Evolutionary conservation across 2,329 filamentous ascomycete genomes (phyloP), one percentile per base, ranked within the genome.

Genomic region (Macrophomina tecta): DNA sequence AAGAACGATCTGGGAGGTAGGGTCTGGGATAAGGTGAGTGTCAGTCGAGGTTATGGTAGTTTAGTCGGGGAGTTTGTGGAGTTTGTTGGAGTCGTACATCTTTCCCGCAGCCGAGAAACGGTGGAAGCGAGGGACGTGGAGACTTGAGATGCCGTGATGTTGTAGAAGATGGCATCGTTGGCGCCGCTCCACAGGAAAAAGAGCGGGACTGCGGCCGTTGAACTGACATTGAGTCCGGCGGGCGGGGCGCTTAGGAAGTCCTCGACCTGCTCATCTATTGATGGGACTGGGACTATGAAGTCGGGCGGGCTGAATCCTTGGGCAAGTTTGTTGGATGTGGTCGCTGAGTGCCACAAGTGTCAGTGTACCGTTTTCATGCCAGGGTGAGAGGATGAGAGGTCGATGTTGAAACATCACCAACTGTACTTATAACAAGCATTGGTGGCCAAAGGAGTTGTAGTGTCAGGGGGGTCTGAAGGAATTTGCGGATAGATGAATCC

Each of bases 131-230:
- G 1, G 64, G 34, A 36, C 36, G n/a, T 16, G 49, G 36, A 14
- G 53, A 34, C 2, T 32, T 62, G 55, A 5, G 56, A 30, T 8
- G 65, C 65, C 23, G 45, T 38, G 48, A 67, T 53, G 14, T 36
- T 67, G 28, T 67, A 46, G 46, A 67, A 64, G 45, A 67, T 51
- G 55, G 55, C 34, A 52, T 67, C 65, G 34, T 67, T 67, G 9
- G 49, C 30, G 8, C 65, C 65, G 36, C 58, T 53, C 34, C 63
- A 40, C 11, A 67, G 30, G 6, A 63, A 45, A 32, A 67, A 42
- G 23, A 67, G 58, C 8, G 45, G 48, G 28, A n/a, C 30, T 28
- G 45, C 51, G 18, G 11, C 34, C 23, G 34, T 23, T 38, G 46
- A 49, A 12, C 9, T 52, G 49, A 4, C 7, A 7, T 32, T 34